phyloP scores from a whole-genome alignment of 805 yeast species.

The Candida quercuum region DNA sequence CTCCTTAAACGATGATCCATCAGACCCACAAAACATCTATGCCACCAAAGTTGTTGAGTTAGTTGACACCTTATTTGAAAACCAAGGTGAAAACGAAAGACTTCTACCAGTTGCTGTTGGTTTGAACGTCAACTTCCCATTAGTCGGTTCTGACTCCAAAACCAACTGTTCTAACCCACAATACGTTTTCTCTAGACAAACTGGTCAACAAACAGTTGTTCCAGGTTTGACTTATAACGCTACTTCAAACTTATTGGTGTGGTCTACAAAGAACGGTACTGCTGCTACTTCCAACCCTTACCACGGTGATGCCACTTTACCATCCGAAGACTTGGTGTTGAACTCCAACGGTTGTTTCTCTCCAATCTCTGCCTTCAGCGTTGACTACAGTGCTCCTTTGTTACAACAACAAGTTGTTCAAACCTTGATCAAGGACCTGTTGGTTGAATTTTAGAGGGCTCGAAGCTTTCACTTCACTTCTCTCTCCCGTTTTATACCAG shows the following conservation, averaged over 20 bases:
- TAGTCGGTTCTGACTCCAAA: constrained; percentile 34
- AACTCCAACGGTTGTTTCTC: constrained; percentile 32
- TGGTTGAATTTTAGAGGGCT: constrained; percentile 8
- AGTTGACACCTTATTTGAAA: constrained; percentile 31
- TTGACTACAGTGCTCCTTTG: constrained; percentile 32
- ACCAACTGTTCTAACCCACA: constrained; percentile 36
- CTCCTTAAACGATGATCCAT: constrained; percentile 35
- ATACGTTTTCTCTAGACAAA: constrained; percentile 39
- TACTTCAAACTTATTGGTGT: constrained; percentile 28
- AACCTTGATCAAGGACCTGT: constrained; percentile 10
- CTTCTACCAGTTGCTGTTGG: constrained; percentile 40
- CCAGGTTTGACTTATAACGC: constrained; percentile 29
- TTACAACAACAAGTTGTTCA: constrained; percentile 12
- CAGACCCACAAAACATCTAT: constrained; percentile 39
- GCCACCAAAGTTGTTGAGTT: constrained; percentile 35
- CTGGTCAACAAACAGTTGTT: constrained; percentile 28
- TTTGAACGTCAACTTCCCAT: constrained; percentile 44
- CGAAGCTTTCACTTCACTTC: too few species aligned
- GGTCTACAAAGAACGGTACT: constrained; percentile 17
- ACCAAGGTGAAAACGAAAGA: constrained; percentile 32
- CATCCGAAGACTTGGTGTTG: constrained; percentile 33
- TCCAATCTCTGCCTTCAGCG: constrained; percentile 40
- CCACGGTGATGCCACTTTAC: constrained; percentile 40
- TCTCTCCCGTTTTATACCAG: too few species aligned
- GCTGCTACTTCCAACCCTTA: constrained; percentile 24